Percentiles rank a stretch among this genome's conserved stretches.
These are phyloP conservation scores for Colletotrichum endophyticum DNA, from an alignment of 2,329 filamentous ascomycete species.

Conservation along the genomic window DNA sequence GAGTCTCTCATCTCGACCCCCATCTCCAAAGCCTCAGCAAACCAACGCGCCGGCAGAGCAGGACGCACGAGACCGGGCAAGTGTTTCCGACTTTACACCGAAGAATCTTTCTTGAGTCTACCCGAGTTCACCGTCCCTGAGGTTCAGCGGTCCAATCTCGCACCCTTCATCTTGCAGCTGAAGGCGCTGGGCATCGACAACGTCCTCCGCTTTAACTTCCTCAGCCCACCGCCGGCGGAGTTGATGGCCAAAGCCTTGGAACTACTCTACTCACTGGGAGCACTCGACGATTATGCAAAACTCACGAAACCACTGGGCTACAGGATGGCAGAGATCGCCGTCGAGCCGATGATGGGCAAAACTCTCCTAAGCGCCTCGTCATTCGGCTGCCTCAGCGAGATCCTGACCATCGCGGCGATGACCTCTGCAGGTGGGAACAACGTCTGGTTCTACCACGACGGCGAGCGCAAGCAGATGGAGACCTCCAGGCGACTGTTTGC, in stretches of 20 bases:
- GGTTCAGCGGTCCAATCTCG: conserved; percentile 90
- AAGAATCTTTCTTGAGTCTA: conserved; percentile 70
- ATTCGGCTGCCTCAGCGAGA: conserved; percentile 83
- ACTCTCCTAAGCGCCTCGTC: conserved; percentile 76
- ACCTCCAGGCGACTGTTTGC: conserved; percentile 81
- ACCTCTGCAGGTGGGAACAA: conserved; percentile 80
- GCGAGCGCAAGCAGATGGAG: conserved; percentile 77
- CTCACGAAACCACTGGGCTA: conserved; percentile 87
- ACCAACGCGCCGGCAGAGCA: conserved; percentile 87
- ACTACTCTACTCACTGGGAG: conserved; percentile 84
- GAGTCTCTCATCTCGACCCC: conserved; percentile 84
- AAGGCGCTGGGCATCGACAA: conserved; percentile 97
- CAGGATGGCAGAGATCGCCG: conserved; percentile 90
- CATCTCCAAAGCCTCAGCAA: conserved; percentile 90
- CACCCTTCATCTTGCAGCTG: conserved; percentile 85
- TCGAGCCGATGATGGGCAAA: conserved; percentile 96
- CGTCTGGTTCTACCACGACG: conserved; percentile 83
- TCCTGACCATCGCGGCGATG: conserved; percentile 94
- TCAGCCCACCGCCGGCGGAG: conserved; percentile 84
- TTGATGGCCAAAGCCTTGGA: conserved; percentile 87
- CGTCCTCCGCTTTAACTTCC: conserved; percentile 86
- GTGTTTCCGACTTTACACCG: conserved; percentile 91
- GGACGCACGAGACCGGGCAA: conserved; percentile 90
- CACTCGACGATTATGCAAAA: conserved; percentile 87
- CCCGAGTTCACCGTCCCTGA: conserved; percentile 81